Evolutionary conservation across 1,139 yeast genomes (phyloP), one percentile per base, ranked within the genome.

Genomic region (Williopsis jadinii): DNA sequence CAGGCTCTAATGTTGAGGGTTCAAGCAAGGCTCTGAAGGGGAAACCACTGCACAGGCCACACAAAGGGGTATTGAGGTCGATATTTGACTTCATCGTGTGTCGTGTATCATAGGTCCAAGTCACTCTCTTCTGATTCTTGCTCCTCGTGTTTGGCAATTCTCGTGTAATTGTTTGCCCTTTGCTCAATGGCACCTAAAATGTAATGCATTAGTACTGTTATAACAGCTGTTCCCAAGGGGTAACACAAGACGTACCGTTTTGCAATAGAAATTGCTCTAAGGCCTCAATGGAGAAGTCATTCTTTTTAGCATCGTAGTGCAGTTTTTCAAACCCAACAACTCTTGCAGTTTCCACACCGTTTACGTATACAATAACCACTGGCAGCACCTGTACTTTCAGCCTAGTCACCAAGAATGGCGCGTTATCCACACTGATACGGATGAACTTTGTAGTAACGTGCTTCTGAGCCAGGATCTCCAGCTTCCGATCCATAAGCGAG

Each of bases 361-460:
- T 64, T 30, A 63, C 63, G 55, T 80, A 85, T n/a, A 78, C 68
- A 2, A 82, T 62, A 6, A 84, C 79, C 52, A 80, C 81, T 1
- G 95, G 95, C 9, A 86, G 66, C 8, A 82, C 80, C 53, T 81
- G 76, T 38, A 86, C 67, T 2, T 67, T 64, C 37, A 86, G 67
- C 53, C 76, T 79, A 2, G 76, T 63, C 4, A 79, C 86, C 39
- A 86, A 63, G 55, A 86, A 86, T 3, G 95, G 88, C 1, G 90
- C 84, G 27, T 72, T 63, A 35, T 68, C 73, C 0, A 85, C 95
- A 43, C 71, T 66, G n/a, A 84, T 71, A 39, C 72, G 68, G 27
- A 77, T 61, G 43, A 84, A 75, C 46, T 69, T 69, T 2, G 84
- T 66, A 1, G 67, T 63, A 32, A 82, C 55, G 59, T 85, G 86